Conservation (phyloP, 78 protist genomes). For the Dictyostelium purpureum region DNA sequence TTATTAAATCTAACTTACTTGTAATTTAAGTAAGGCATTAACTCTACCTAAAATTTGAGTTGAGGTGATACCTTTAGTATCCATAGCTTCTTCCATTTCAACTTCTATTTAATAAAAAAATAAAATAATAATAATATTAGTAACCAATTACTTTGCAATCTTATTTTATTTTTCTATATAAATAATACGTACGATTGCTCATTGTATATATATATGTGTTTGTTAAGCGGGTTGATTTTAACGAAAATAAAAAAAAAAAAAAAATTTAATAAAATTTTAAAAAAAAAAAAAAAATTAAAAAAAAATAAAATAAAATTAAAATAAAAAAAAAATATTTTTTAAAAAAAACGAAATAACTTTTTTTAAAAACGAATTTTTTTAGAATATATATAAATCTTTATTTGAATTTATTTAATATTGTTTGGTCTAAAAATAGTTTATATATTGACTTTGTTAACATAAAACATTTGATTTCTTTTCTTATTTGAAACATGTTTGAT, state of each 20-base stretch:
- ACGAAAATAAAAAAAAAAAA: background rate
- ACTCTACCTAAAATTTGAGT: conserved; percentile 50
- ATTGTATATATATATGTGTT: background rate
- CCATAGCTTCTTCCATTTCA: background rate
- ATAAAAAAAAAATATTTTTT: no score
- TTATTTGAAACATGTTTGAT: no score
- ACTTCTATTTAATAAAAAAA: background rate
- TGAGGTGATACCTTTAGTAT: conserved; percentile 13
- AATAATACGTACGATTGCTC: background rate
- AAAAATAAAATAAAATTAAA: background rate
- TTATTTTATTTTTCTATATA: background rate
- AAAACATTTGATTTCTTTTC: no score
- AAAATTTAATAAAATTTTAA: background rate
- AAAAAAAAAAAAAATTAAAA: background rate
- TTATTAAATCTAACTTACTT: conserved; percentile 5
- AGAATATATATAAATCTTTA: no score
- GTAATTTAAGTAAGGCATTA: conserved; percentile 39
- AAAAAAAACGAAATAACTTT: no score
- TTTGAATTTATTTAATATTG: no score
- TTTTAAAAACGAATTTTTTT: no score
- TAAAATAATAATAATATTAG: background rate
- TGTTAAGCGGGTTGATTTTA: background rate
- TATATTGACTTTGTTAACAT: no score
- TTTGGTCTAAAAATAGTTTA: no score
- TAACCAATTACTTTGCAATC: background rate